Conservation (phyloP, 495 filamentous ascomycete species). For the Xylaria telfairii region DNA sequence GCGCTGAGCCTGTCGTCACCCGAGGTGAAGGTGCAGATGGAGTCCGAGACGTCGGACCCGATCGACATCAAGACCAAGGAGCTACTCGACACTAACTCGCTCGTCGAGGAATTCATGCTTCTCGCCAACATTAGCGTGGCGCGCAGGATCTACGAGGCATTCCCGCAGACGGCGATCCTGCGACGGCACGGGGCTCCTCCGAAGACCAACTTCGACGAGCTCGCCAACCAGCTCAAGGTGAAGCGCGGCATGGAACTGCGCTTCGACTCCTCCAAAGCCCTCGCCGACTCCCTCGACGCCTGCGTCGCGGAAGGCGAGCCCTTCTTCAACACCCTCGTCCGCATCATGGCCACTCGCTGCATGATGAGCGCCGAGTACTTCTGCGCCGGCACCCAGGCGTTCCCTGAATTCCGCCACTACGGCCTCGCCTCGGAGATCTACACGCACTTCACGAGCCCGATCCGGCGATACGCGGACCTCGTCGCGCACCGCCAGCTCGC, state of each 20-base stretch:
- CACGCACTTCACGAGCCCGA: constrained; percentile 97
- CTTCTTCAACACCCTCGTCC: constrained; percentile 97
- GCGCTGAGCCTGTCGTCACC: constrained; percentile 94
- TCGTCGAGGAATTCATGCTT: constrained; percentile 99
- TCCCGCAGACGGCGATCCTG: constrained; percentile 93
- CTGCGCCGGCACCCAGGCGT: constrained; percentile 87
- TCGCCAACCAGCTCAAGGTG: constrained; percentile 84
- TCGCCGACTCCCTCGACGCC: constrained; percentile 86
- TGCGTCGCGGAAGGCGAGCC: constrained; percentile 85
- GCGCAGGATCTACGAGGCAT: constrained; percentile 81
- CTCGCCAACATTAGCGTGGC: constrained; percentile 96
- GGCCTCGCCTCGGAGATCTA: constrained; percentile 95
- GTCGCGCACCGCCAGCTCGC: constrained; percentile 93
- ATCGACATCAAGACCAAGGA: constrained; percentile 95
- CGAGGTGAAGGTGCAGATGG: constrained; percentile 91
- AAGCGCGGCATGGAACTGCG: constrained; percentile 79
- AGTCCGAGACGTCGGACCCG: constrained; percentile 93
- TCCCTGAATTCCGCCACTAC: constrained; percentile 95
- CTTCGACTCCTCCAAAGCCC: constrained; percentile 83
- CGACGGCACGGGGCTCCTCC: constrained; percentile 91
- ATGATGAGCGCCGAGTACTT: constrained; percentile 99
- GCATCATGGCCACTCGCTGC: constrained; percentile 96
- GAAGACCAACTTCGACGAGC: constrained; percentile 93
- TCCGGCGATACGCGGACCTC: constrained; percentile 94
- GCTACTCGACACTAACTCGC: constrained; percentile 92